phyloP scores from a whole-genome alignment of 768 basidiomycete genomes.

The Suillus variegatus region DNA sequence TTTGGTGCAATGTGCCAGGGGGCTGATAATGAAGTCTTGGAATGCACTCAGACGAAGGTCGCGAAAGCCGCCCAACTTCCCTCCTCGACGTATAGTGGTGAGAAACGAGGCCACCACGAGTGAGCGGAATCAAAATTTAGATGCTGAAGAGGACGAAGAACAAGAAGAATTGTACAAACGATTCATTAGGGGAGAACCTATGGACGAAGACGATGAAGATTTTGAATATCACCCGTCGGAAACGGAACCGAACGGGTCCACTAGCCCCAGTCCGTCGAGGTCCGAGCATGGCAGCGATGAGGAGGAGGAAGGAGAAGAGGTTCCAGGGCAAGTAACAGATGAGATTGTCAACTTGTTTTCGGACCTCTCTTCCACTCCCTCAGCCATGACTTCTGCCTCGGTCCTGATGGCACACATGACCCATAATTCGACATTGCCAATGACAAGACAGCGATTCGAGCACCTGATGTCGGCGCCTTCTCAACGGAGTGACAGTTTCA shows the following conservation, averaged over 20 bases:
- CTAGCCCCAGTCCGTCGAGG: constrained; percentile 25
- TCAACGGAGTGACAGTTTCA: constrained; percentile 11
- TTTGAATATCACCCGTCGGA: constrained; percentile 19
- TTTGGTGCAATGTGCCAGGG: constrained; percentile 29
- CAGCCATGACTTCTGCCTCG: constrained; percentile 38
- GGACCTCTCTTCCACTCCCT: constrained; percentile 47
- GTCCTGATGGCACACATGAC: constrained; percentile 59
- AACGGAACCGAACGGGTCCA: constrained; percentile 15
- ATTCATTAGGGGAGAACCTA: constrained; percentile 60
- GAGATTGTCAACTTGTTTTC: constrained; percentile 54
- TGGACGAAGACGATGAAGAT: constrained; percentile 50
- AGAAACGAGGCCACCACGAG: constrained; percentile 9
- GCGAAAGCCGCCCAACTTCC: constrained; percentile 10
- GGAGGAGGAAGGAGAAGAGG: constrained; percentile 26
- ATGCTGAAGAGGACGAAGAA: constrained; percentile 30
- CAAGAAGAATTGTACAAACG: constrained; percentile 49
- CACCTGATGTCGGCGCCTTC: constrained; percentile 33
- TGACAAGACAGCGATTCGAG: constrained; percentile 50
- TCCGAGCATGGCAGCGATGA: constrained; percentile 35
- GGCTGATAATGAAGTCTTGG: constrained; percentile 18
- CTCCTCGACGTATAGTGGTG: not conserved
- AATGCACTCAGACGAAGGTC: constrained; percentile 19
- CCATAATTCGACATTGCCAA: constrained; percentile 41
- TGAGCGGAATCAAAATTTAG: constrained; percentile 3
- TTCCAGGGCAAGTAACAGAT: constrained; percentile 23